Percentiles rank a stretch among this genome's conserved stretches.
phyloP scores from a whole-genome alignment of 345 rosid genomes.

The Geranium rotundifolium region DNA sequence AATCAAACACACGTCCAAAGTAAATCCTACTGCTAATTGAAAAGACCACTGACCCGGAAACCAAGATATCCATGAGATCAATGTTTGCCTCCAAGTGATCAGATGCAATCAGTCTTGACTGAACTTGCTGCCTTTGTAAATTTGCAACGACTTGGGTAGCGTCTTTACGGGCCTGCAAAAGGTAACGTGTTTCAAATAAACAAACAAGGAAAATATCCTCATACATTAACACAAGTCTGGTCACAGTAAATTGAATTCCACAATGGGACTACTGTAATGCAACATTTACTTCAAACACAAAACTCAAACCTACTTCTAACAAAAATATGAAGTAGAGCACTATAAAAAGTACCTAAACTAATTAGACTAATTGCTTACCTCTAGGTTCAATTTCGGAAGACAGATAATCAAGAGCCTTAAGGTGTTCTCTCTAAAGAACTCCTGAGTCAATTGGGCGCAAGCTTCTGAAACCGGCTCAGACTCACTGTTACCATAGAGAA shows the following conservation, averaged over 20 bases:
- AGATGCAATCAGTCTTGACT: conserved; percentile 81
- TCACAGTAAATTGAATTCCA: background rate
- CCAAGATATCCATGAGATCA: conserved; percentile 72
- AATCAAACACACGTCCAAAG: background rate
- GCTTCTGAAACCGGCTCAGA: conserved; percentile 93
- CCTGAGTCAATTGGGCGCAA: conserved; percentile 83
- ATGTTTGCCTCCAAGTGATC: conserved; percentile 77
- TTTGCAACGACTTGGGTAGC: conserved; percentile 97
- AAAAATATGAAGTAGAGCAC: background rate
- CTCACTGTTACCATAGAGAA: conserved; percentile 92
- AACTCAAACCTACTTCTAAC: background rate
- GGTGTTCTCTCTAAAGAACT: conserved; percentile 80
- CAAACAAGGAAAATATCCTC: background rate
- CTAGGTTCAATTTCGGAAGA: conserved; percentile 81
- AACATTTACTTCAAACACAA: background rate
- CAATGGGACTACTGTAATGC: background rate
- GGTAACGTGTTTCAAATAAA: conserved; percentile 4
- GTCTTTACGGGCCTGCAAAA: conserved; percentile 82
- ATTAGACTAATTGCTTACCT: conserved; percentile 32
- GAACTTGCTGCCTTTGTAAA: conserved; percentile 91
- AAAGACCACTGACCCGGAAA: conserved; percentile 46
- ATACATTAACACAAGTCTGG: background rate
- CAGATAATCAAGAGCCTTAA: conserved; percentile 57
- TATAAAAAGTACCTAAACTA: background rate
- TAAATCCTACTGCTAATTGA: background rate